Base-by-base conservation (phyloP, 139 green algal genomes). In the Closterium sp. region DNA sequence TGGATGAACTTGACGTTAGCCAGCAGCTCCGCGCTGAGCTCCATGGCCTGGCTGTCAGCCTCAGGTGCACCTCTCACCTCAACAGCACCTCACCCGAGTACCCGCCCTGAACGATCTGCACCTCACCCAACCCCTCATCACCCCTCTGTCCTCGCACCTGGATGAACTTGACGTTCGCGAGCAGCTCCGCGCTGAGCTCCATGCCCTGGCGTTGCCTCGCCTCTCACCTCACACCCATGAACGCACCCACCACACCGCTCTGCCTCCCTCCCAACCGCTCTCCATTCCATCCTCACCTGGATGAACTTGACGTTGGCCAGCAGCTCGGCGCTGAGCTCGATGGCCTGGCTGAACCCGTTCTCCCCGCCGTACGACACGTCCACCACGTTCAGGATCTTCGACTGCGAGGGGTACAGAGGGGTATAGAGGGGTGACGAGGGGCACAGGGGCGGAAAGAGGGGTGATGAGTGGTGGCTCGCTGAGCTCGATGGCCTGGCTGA, bases 281-380 rank as follows among this genome's bases (percentile, higher is more conserved):
- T 70, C 3, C 45, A 38, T 38, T 38, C 32, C 32, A 38, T 38
- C 4, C 45, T 17, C 73, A 99, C 97, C 94, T 98, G 97, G 89
- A 99, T 98, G 96, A 99, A 99, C 96, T 99, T 99, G 38, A 99
- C 98, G 91, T 99, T 99, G 70, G 96, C 94, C 32, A 99, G 95
- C 31, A 97, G 97, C 93, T 99, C 98, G 28, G 97, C 94, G 9
- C 97, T 97, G 73, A 99, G 97, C 96, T 99, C 98, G 91, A 99
- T 99, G 11, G 98, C 98, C 95, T 99, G 98, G 92, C 97, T 99
- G 38, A 99, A 99, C 22, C 98, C 98, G 95, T 99, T 99, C 93
- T 99, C 98, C 9, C 97, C 98, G n/a, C 97, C 98, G 92, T 99
- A 99, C 27, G 97, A 99, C 22, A 99, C 98, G 93, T 99, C 98